phyloP scores from a whole-genome alignment of 495 filamentous ascomycete species.

The Neohortaea acidophila region DNA sequence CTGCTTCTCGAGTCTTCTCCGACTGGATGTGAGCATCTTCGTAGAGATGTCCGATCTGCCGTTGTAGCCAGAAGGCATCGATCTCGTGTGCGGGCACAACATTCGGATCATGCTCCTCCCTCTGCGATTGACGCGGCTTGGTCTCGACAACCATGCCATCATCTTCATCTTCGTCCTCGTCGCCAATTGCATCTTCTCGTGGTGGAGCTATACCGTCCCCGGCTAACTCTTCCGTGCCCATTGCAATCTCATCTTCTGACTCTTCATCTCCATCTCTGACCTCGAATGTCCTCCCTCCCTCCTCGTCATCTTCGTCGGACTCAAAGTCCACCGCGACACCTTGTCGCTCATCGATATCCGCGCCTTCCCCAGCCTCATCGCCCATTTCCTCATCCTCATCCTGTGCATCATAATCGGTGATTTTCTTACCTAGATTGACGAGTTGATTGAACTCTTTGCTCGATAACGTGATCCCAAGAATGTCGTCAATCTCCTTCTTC shows the following conservation, averaged over 20 bases:
- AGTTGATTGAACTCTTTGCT: constrained; percentile 94
- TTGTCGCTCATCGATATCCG: constrained; percentile 74
- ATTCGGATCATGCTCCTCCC: constrained; percentile 39
- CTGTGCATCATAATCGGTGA: constrained; percentile 95
- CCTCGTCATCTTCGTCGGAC: constrained; percentile 83
- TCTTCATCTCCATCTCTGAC: constrained; percentile 59
- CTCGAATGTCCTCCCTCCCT: constrained; percentile 61
- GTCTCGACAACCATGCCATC: constrained; percentile 61
- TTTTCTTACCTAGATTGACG: constrained; percentile 94
- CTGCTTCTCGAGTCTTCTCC: constrained; percentile 65
- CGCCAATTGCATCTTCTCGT: constrained; percentile 34
- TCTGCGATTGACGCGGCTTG: constrained; percentile 28
- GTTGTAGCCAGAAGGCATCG: constrained; percentile 93
- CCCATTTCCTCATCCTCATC: constrained; percentile 90
- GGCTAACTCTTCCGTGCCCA: constrained; percentile 27
- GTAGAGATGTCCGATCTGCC: constrained; percentile 77
- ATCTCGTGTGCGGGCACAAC: constrained; percentile 70
- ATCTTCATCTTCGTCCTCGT: constrained; percentile 34
- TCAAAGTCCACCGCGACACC: constrained; percentile 96
- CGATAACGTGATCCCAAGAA: constrained; percentile 64
- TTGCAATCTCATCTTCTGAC: constrained; percentile 48
- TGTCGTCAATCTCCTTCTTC: constrained; percentile 92
- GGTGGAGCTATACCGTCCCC: constrained; percentile 40
- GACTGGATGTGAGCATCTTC: constrained; percentile 81
- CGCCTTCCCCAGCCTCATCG: constrained; percentile 37